Evolutionary conservation across 2,329 filamentous ascomycete genomes (phyloP).

Genomic region (Biscogniauxia marginata): DNA sequence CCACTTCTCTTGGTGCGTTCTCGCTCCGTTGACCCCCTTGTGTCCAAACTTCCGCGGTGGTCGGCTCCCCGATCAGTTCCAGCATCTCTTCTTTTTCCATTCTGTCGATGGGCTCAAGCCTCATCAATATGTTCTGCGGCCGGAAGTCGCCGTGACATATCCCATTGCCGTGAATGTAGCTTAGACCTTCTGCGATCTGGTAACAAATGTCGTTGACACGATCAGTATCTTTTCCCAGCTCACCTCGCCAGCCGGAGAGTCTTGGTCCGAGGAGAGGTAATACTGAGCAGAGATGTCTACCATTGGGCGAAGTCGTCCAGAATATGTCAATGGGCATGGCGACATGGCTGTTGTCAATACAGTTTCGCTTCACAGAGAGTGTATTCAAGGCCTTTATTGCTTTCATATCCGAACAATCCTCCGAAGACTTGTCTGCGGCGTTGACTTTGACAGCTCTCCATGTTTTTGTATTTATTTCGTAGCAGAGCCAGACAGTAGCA

Average conservation of each 20-base stretch:
- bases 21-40: background rate
- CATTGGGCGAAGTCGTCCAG: slow-evolving; percentile 4
- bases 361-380: background rate
- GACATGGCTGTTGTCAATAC: background rate
- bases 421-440: background rate
- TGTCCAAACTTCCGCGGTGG: background rate
- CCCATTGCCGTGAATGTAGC: background rate
- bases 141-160: slow-evolving; percentile 7
- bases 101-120: slow-evolving; percentile 1
- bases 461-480: background rate
- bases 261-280: background rate
- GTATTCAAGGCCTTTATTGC: background rate
- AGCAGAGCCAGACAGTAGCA: slow-evolving; percentile 6
- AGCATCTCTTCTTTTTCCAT: slow-evolving; percentile 1
- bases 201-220: background rate
- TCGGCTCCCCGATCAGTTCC: background rate
- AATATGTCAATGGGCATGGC: background rate
- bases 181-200: background rate
- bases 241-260: background rate
- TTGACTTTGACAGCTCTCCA: slow-evolving; percentile 4
- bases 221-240: background rate
- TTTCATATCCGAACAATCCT: background rate
- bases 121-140: slow-evolving; percentile 2
- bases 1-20: background rate
- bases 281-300: slow-evolving; percentile 4